Evolutionary conservation across 2,329 filamentous ascomycete species (phyloP), one percentile per base, ranked within the genome.

Genomic region (Cercospora sp.): DNA sequence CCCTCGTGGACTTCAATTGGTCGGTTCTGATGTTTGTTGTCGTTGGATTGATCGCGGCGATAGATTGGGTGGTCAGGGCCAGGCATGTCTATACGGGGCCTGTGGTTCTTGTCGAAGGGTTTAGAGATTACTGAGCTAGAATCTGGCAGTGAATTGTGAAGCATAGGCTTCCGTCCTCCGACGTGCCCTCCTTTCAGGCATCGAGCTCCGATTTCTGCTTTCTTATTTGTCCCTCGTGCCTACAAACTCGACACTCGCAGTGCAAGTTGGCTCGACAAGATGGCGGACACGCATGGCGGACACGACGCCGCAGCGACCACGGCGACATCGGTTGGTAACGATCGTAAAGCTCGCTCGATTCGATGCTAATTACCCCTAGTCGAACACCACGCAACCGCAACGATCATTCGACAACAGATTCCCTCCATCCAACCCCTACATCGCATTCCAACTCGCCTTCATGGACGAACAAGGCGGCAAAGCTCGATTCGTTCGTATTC

Each of bases 11-110:
- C 18, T 67, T 67, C 33, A 69, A 71, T 23, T 69, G 69, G 69
- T 65, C 64, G 39, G 65, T 71, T 42, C 12, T 71, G 13, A 76
- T 72, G 70, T 73, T 72, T 20, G 62, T 66, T 16, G 71, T 60
- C 10, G 69, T 72, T 4, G 68, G 66, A 13, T 42, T 72, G 3
- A 63, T 72, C 42, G 70, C 69, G 18, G 66, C 65, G 13, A 57
- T 70, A 18, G 69, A 72, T 60, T 72, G 69, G 63, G 61, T 72
- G 13, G 51, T 72, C 1, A 57, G 68, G 5, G 71, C 66, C 18
- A 64, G 69, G 61, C 68, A 70, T 33, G 63, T 69, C 9, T 72
- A 72, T 31, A 65, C 39, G 5, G 69, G 71, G 23, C 71, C 71
- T 3, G 71, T 72, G 20, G 71, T 72, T 42, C 58, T 69, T 42